A percentile compares a stretch with the other conserved stretches of the same genome.
Evolutionary conservation across 129 eudicot genomes (phyloP).

Genomic region (Helichrysum umbraculigerum): DNA sequence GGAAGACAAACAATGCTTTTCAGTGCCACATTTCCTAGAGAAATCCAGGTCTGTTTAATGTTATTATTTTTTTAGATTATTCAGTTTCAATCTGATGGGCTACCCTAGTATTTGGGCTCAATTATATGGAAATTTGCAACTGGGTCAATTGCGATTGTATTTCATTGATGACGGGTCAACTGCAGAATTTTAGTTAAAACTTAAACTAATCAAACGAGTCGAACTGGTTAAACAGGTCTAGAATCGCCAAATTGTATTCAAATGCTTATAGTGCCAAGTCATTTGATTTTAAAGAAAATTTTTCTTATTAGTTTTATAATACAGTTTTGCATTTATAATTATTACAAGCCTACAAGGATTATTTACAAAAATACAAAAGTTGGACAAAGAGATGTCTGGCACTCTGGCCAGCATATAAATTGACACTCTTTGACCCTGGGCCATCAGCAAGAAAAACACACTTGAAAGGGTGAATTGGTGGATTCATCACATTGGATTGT

Average conservation of each 20-base stretch:
- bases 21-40: slow-evolving; percentile 67
- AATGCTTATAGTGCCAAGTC: neutral
- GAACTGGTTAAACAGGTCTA: neutral
- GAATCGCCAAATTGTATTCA: neutral
- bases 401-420: neutral
- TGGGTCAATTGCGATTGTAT: neutral
- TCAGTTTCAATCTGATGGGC: too few relatives aligned
- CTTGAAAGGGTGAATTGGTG: neutral
- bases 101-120: too few relatives aligned
- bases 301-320: too few relatives aligned
- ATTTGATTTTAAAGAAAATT: too few relatives aligned
- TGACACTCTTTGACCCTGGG: neutral
- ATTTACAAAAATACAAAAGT: too few relatives aligned
- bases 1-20: slow-evolving; percentile 63
- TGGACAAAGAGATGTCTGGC: too few relatives aligned
- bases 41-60: slow-evolving; percentile 45
- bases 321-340: neutral
- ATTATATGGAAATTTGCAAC: too few relatives aligned
- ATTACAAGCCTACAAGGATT: too few relatives aligned
- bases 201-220: neutral
- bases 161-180: neutral
- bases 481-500: neutral
- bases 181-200: neutral
- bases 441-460: neutral
- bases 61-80: neutral